Conservation (phyloP, 2,329 filamentous ascomycete species). For the Aspergillus thermomutatus region DNA sequence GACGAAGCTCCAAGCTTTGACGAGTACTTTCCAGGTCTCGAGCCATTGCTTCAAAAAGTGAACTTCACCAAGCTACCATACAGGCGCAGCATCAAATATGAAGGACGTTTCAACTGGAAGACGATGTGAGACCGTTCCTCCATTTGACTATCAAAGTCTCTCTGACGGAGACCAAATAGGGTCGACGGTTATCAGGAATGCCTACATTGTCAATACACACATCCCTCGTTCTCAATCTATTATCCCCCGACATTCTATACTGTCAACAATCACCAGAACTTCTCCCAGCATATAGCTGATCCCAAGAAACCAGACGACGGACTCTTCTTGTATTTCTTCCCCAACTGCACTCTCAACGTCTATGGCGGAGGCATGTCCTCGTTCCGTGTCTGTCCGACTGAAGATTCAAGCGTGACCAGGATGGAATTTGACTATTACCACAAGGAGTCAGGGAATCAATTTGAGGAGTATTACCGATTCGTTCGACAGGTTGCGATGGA, state of each 20-base stretch:
- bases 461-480: constrained; percentile 56
- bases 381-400: constrained; percentile 54
- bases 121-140: constrained; percentile 45
- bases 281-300: constrained; percentile 55
- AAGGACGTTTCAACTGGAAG: constrained; percentile 59
- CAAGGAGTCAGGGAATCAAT: constrained; percentile 48
- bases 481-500: constrained; percentile 56
- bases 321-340: constrained; percentile 58
- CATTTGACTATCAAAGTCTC: too few relatives aligned
- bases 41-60: constrained; percentile 47
- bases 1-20: constrained; percentile 48
- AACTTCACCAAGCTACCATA: constrained; percentile 55
- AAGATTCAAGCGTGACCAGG: constrained; percentile 47
- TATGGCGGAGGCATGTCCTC: constrained; percentile 58
- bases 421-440: constrained; percentile 63
- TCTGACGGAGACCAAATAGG: constrained; percentile 25
- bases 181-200: constrained; percentile 59
- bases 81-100: constrained; percentile 53
- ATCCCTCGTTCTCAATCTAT: constrained; percentile 53
- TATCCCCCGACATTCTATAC: constrained; percentile 56
- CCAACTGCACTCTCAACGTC: constrained; percentile 55
- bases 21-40: constrained; percentile 53
- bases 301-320: constrained; percentile 53
- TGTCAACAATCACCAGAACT: constrained; percentile 54
- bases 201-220: constrained; percentile 57